These are phyloP conservation scores for Perkinsela sp. DNA, from an alignment of 208 protist species.

Conservation along the genomic window DNA sequence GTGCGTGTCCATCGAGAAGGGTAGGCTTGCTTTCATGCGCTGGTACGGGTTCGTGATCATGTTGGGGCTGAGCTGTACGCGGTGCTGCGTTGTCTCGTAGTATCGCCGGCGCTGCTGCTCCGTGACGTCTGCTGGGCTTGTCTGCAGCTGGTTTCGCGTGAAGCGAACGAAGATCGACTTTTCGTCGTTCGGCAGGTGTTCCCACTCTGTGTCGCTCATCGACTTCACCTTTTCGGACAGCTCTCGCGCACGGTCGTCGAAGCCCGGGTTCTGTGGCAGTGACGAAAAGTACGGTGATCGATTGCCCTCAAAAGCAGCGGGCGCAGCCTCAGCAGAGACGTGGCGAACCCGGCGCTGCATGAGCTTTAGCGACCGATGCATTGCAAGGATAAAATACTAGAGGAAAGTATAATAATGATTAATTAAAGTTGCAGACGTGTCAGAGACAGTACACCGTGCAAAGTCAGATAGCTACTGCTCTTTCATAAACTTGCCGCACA, in stretches of 20 bases:
- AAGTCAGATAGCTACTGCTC: no score
- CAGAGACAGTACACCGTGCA: no score
- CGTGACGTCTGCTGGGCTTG: conserved; percentile 24
- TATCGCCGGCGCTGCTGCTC: conserved; percentile 53
- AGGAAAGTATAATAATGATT: not conserved
- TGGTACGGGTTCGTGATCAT: conserved; percentile 33
- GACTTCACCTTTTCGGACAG: conserved; percentile 23
- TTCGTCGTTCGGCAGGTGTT: conserved; percentile 25
- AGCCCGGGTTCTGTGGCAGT: not conserved
- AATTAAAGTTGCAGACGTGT: no score
- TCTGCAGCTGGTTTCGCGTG: conserved; percentile 18
- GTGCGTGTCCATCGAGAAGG: conserved; percentile 28
- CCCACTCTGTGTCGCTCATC: conserved; percentile 46
- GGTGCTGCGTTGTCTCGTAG: conserved; percentile 44
- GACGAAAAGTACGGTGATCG: not conserved
- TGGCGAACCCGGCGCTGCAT: not conserved
- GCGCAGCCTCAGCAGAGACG: not conserved
- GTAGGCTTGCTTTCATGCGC: conserved; percentile 37
- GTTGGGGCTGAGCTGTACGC: conserved; percentile 17
- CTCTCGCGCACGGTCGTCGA: conserved; percentile 2
- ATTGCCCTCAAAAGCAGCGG: not conserved
- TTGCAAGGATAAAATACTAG: not conserved
- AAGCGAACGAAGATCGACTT: conserved; percentile 44
- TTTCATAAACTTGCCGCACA: no score
- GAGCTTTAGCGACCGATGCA: not conserved